A percentile compares a stretch with the other conserved stretches of the same genome.
These are phyloP conservation scores for Cronartium ribicola DNA, from an alignment of 1,284 basidiomycete genomes.

Conservation along the genomic window DNA sequence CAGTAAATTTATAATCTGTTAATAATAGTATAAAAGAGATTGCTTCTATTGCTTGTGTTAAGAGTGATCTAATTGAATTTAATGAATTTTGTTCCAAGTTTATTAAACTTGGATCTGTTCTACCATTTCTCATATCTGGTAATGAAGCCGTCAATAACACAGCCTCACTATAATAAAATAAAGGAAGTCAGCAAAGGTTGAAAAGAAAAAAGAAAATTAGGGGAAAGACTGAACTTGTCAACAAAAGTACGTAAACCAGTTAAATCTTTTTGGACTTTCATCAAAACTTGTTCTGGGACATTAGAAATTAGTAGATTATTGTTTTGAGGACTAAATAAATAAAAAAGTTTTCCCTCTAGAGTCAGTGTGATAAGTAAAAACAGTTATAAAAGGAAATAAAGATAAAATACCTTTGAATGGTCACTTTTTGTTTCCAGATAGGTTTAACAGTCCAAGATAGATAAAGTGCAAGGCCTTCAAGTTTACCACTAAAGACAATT, in stretches of 20 bases:
- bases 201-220: not conserved
- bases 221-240: slow-evolving; percentile 19
- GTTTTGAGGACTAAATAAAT: slow-evolving; percentile 13
- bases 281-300: slow-evolving; percentile 46
- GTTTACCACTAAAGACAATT: slow-evolving; percentile 75
- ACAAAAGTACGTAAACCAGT: slow-evolving; percentile 28
- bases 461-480: slow-evolving; percentile 83
- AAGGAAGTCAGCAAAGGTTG: not conserved
- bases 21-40: slow-evolving; percentile 88
- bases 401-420: slow-evolving; percentile 58
- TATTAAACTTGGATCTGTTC: slow-evolving; percentile 43
- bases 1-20: slow-evolving; percentile 83
- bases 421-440: slow-evolving; percentile 79
- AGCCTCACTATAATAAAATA: slow-evolving; percentile 33
- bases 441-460: slow-evolving; percentile 78
- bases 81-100: slow-evolving; percentile 75
- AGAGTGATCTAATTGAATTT: slow-evolving; percentile 64
- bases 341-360: not conserved
- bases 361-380: slow-evolving; percentile 42
- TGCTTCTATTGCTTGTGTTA: slow-evolving; percentile 79
- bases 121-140: slow-evolving; percentile 38
- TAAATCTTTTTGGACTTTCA: slow-evolving; percentile 26
- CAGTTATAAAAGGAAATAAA: slow-evolving; percentile 3
- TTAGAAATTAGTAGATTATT: slow-evolving; percentile 57
- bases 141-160: slow-evolving; percentile 42